Percentiles rank a stretch among this genome's conserved stretches.
Evolutionary conservation across 2,329 filamentous ascomycete species (phyloP).

Genomic region (Ophiocordyceps robertsii): DNA sequence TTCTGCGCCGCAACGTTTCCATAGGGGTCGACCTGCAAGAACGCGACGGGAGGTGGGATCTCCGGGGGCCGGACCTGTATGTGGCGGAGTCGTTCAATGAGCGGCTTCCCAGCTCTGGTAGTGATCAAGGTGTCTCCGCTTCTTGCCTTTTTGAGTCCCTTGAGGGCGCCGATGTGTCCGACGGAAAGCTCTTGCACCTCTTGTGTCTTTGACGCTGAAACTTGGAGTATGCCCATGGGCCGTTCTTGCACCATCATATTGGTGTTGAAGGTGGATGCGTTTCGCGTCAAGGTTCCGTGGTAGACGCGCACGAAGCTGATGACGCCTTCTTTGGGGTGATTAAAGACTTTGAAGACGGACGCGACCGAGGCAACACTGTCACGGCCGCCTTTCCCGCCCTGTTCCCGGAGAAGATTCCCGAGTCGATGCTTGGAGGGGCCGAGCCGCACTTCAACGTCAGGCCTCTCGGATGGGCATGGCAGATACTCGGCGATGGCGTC

Average conservation of each 20-base stretch:
- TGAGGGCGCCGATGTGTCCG: conserved; percentile 89
- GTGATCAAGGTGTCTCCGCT: conserved; percentile 87
- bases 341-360: conserved; percentile 88
- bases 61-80: conserved; percentile 78
- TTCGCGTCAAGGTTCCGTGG: conserved; percentile 64
- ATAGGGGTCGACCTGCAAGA: conserved; percentile 79
- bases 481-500: conserved; percentile 82
- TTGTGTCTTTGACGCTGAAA: conserved; percentile 78
- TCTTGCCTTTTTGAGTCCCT: conserved; percentile 77
- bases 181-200: conserved; percentile 69
- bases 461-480: conserved; percentile 67
- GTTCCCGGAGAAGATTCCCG: conserved; percentile 22
- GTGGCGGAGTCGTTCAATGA: conserved; percentile 54
- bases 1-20: conserved; percentile 68
- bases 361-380: conserved; percentile 33
- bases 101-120: conserved; percentile 47
- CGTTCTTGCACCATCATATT: conserved; percentile 68
- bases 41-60: conserved; percentile 89
- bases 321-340: conserved; percentile 73
- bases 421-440: conserved; percentile 34
- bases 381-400: conserved; percentile 21
- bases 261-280: conserved; percentile 73
- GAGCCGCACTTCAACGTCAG: conserved; percentile 64
- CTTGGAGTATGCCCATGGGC: conserved; percentile 69
- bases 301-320: conserved; percentile 90